Evolutionary conservation across 129 eudicot genomes (phyloP).

Genomic region (Lonicera japonica): DNA sequence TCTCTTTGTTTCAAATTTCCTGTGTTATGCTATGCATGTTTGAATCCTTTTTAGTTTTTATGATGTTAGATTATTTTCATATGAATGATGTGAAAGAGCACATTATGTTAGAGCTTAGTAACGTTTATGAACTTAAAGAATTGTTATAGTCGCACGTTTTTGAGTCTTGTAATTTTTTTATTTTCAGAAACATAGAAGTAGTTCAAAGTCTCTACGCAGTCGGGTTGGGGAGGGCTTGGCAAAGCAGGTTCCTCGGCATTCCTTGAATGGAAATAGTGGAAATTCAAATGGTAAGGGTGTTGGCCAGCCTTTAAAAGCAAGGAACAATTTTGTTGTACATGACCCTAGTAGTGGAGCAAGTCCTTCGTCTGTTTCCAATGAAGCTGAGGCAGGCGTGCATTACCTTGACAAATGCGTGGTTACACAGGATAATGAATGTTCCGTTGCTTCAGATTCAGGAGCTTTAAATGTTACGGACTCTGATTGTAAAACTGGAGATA

Average conservation of each 20-base stretch:
- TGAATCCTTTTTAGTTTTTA: too few relatives aligned
- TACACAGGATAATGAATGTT: conserved; percentile 27
- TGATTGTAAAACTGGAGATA: conserved; percentile 10
- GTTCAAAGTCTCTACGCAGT: conserved; percentile 67
- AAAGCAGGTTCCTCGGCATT: conserved; percentile 35
- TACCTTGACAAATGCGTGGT: conserved; percentile 52
- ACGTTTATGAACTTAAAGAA: too few relatives aligned
- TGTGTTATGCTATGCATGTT: too few relatives aligned
- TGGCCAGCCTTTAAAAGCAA: conserved; percentile 18
- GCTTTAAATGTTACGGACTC: conserved; percentile 4
- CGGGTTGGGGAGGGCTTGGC: conserved; percentile 70
- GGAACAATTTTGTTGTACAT: conserved; percentile 16
- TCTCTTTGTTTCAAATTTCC: too few relatives aligned
- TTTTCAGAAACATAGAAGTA: conserved; percentile 87
- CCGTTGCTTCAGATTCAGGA: conserved; percentile 10
- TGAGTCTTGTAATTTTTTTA: conserved; percentile 5
- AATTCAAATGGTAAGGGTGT: conserved; percentile 15
- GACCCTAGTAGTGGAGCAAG: conserved; percentile 14
- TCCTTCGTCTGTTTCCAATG: conserved; percentile 10
- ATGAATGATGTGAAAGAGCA: too few relatives aligned
- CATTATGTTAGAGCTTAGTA: too few relatives aligned
- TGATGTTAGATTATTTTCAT: too few relatives aligned
- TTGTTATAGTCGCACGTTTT: not conserved
- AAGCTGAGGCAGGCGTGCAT: conserved; percentile 27
- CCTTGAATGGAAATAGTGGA: conserved; percentile 15